Percentiles rank a stretch among this genome's conserved stretches.
Evolutionary conservation across 371 early-diverging fungal genomes (phyloP).

Genomic region (Vairimorpha necatrix): DNA sequence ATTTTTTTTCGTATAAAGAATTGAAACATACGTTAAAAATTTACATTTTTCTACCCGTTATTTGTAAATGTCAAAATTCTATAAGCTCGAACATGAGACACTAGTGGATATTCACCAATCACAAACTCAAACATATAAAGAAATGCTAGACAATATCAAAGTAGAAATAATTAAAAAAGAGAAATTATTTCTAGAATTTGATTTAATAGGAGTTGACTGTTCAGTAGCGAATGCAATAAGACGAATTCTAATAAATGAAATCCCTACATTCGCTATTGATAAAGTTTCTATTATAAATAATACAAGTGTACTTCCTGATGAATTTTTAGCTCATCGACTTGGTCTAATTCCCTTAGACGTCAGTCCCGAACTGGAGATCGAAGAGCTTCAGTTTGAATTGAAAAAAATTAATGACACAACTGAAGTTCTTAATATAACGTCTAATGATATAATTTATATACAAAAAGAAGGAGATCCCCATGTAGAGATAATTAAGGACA

Average conservation of each 20-base stretch:
- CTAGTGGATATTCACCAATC: neutral
- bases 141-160: conserved; percentile 24
- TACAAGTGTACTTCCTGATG: conserved; percentile 90
- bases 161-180: conserved; percentile 30
- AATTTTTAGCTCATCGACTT: conserved; percentile 91
- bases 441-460: conserved; percentile 74
- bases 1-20: no score
- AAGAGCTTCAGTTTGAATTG: conserved; percentile 74
- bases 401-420: conserved; percentile 57
- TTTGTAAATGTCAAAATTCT: conserved; percentile 42
- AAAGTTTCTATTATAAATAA: conserved; percentile 87
- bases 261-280: conserved; percentile 97
- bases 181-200: conserved; percentile 42
- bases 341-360: conserved; percentile 85
- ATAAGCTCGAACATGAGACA: conserved; percentile 26
- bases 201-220: conserved; percentile 44
- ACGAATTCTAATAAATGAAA: conserved; percentile 88
- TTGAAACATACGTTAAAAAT: no score
- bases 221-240: conserved; percentile 83
- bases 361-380: conserved; percentile 75
- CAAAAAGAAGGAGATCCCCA: conserved; percentile 79
- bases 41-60: no score
- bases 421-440: conserved; percentile 68
- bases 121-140: conserved; percentile 11
- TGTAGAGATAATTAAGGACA: conserved; percentile 74